phyloP scores from a whole-genome alignment of 352 stramenopile species.

The Phytopythium litorale region DNA sequence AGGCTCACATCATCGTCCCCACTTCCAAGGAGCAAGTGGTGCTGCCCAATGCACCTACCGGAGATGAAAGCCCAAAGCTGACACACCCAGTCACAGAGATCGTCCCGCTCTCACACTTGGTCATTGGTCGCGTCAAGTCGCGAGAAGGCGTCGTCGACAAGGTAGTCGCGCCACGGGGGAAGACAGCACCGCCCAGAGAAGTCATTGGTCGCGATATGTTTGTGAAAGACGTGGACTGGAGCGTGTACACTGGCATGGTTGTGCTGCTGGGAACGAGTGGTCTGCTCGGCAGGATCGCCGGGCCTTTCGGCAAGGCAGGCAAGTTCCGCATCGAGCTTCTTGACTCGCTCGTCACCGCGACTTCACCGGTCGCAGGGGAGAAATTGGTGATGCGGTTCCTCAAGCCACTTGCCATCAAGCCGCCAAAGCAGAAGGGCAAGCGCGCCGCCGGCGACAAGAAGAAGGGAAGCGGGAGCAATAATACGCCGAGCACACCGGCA shows the following conservation, averaged over 20 bases:
- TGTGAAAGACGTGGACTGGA: constrained; percentile 67
- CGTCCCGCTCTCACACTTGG: constrained; percentile 22
- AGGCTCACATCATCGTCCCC: background rate
- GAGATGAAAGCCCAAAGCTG: background rate
- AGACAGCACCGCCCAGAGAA: constrained; percentile 10
- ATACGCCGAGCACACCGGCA: background rate
- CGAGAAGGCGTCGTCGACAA: constrained; percentile 64
- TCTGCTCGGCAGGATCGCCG: constrained; percentile 45
- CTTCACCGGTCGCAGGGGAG: constrained; percentile 28
- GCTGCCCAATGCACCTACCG: background rate
- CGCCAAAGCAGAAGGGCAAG: constrained; percentile 25
- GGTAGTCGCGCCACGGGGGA: constrained; percentile 11
- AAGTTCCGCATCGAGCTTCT: constrained; percentile 61
- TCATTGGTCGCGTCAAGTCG: constrained; percentile 63
- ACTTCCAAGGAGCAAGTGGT: background rate
- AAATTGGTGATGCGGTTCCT: constrained; percentile 54
- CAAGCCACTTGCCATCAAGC: constrained; percentile 42
- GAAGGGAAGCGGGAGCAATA: background rate
- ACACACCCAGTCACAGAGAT: too few relatives aligned
- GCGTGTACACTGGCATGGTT: constrained; percentile 40
- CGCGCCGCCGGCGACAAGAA: background rate
- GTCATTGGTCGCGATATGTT: constrained; percentile 78
- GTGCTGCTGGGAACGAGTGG: constrained; percentile 45
- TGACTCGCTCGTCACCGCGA: background rate
- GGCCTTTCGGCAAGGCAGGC: constrained; percentile 78